Evolutionary conservation across 148 eudicot genomes (phyloP), one percentile per base, ranked within the genome.

Genomic region (Chenopodium album): DNA sequence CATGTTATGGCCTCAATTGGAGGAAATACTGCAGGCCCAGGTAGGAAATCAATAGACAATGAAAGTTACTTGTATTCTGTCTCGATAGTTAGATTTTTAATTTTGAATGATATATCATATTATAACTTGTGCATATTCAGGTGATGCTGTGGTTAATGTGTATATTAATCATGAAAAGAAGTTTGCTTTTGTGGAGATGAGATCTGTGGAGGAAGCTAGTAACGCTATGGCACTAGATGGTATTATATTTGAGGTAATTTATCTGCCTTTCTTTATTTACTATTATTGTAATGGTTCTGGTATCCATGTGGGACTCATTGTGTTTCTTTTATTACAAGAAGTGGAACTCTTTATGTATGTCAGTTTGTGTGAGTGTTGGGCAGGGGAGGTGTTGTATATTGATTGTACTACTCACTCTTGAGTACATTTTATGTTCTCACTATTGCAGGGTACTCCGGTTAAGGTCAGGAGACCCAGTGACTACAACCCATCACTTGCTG

Each of bases 381-480:
- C 17, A 1, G 32, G 32, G 32, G 32, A 19, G 62, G 62, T 56
- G 62, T 56, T 66, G 14, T 28, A 31, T 68, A 2, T 13, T 68
- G 72, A 68, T 3, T 68, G 11, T 20, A 68, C 72, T 29, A 68
- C 44, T 56, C 41, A 41, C 50, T 46, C 17, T 76, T 34, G 54
- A 5, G 23, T 28, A 41, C 44, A 22, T 71, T 34, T 32, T 12
- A 65, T 72, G 75, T 20, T 54, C 37, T 72, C 79, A 70, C 78
- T 22, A 48, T 80, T 78, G 52, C 88, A 96, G 99, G 98, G 98
- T 74, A 88, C 92, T 41, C 88, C 95, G 1, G 98, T 94, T 64
- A 96, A 96, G 90, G 98, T 96, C 82, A 89, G 98, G 88, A 91
- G 99, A 84, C 98, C 98, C 29, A 94, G 95, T 89, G 98, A 94